Percentiles rank a stretch among this genome's conserved stretches.
Evolutionary conservation across 768 basidiomycete species (phyloP).

Genomic region (Jaapia argillacea): DNA sequence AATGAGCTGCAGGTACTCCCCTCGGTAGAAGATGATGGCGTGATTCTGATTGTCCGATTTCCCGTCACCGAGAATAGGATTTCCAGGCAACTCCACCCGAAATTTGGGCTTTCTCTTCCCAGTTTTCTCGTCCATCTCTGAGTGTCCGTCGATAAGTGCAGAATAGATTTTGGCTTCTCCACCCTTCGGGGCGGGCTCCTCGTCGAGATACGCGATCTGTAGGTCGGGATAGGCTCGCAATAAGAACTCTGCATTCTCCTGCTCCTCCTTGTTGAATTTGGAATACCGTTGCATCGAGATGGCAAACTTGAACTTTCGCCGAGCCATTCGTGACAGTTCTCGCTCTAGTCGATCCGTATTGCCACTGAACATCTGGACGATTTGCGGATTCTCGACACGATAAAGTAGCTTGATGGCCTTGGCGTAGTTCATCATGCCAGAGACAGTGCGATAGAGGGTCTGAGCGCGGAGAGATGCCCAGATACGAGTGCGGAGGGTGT

Average conservation of each 20-base stretch:
- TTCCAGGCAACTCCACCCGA: constrained; percentile 93
- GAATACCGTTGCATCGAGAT: constrained; percentile 99
- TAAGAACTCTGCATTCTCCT: constrained; percentile 96
- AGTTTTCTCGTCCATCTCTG: constrained; percentile 81
- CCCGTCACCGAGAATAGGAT: constrained; percentile 97
- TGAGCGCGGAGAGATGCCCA: constrained; percentile 98
- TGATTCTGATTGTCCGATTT: constrained; percentile 99
- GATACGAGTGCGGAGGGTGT: constrained; percentile 96
- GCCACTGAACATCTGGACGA: constrained; percentile 92
- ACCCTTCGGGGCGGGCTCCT: constrained; percentile 84
- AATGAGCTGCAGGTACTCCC: constrained; percentile 97
- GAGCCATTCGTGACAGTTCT: constrained; percentile 93
- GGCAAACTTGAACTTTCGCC: constrained; percentile 96
- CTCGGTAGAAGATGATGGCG: constrained; percentile 97
- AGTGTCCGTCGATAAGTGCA: constrained; percentile 93
- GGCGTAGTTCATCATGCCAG: constrained; percentile 99
- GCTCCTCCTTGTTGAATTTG: constrained; percentile 99
- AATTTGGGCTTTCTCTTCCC: constrained; percentile 95
- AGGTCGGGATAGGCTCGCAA: constrained; percentile 96
- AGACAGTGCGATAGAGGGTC: constrained; percentile 96
- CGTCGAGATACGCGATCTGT: constrained; percentile 96
- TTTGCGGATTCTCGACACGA: constrained; percentile 96
- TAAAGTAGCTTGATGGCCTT: constrained; percentile 99
- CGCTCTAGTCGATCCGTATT: constrained; percentile 95
- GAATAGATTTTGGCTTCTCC: constrained; percentile 88